These are phyloP conservation scores for Grosmannia huntii DNA, from an alignment of 2,329 filamentous ascomycete genomes.

Conservation along the genomic window DNA sequence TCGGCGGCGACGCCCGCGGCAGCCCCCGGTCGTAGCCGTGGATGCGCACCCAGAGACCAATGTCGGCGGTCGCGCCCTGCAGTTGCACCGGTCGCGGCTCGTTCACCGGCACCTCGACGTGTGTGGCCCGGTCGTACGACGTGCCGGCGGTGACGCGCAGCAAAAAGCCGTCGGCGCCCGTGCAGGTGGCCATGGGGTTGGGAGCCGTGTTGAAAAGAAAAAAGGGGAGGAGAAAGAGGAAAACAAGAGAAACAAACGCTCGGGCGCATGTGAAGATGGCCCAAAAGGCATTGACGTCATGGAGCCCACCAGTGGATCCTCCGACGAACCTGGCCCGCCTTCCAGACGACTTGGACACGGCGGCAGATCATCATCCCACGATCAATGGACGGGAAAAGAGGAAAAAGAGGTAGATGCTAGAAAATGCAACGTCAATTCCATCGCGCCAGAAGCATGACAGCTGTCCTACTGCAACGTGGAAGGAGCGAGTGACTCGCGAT, in stretches of 20 bases:
- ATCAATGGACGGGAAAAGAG: too few species aligned
- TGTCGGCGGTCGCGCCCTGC: constrained; percentile 48
- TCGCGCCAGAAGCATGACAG: too few species aligned
- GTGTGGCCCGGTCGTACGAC: constrained; percentile 58
- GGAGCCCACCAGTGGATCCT: too few species aligned
- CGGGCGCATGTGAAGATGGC: not conserved
- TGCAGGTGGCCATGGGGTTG: constrained; percentile 3
- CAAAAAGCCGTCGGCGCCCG: constrained; percentile 48
- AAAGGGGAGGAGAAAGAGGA: not conserved
- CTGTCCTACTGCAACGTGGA: too few species aligned
- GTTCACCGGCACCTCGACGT: constrained; percentile 67
- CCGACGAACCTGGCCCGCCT: too few species aligned
- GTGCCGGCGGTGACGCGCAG: constrained; percentile 73
- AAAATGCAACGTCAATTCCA: too few species aligned
- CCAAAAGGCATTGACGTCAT: not conserved
- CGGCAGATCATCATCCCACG: too few species aligned
- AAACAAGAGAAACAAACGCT: not conserved
- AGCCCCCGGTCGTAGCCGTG: constrained; percentile 49
- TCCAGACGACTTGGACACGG: too few species aligned
- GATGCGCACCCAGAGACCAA: constrained; percentile 63
- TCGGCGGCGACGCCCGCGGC: constrained; percentile 53
- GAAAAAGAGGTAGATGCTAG: too few species aligned
- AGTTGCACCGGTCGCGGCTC: constrained; percentile 48
- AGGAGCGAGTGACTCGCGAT: too few species aligned
- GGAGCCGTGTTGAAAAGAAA: too few species aligned